phyloP scores from a whole-genome alignment of 2,329 filamentous ascomycete species.

The Botryosphaeria agaves region DNA sequence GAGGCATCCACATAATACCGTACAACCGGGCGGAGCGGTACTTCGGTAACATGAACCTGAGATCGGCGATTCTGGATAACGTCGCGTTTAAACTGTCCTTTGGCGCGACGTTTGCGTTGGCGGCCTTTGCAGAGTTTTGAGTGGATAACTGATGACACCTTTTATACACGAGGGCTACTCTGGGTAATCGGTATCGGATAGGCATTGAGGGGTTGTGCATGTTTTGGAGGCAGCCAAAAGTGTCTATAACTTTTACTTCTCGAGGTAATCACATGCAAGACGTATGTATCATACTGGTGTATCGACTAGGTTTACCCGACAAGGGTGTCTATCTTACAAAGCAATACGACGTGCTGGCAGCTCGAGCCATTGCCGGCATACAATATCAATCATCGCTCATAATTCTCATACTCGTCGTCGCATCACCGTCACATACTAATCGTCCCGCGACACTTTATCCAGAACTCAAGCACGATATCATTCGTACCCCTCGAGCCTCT shows the following conservation, averaged over 20 bases:
- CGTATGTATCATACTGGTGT: no score
- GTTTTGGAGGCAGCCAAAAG: background rate
- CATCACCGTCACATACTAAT: constrained; percentile 4
- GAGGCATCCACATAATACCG: constrained; percentile 33
- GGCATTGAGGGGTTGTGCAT: background rate
- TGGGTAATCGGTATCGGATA: background rate
- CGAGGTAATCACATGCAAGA: no score
- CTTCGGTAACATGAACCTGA: constrained; percentile 30
- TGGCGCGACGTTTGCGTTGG: constrained; percentile 54
- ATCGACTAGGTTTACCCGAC: no score
- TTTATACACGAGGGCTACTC: background rate
- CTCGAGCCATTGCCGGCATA: no score
- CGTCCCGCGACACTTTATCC: constrained; percentile 44
- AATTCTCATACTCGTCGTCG: background rate
- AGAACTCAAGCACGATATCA: constrained; percentile 53
- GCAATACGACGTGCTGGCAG: no score
- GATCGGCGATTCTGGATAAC: constrained; percentile 36
- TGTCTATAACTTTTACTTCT: no score
- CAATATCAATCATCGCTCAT: no score
- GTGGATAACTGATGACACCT: background rate
- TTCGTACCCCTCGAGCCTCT: constrained; percentile 48
- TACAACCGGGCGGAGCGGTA: constrained; percentile 32
- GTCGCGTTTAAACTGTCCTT: constrained; percentile 53
- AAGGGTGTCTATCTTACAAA: no score
- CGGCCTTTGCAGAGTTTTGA: constrained; percentile 43